Base-by-base conservation (phyloP, 805 yeast species). In the Myxozyma neglecta region DNA sequence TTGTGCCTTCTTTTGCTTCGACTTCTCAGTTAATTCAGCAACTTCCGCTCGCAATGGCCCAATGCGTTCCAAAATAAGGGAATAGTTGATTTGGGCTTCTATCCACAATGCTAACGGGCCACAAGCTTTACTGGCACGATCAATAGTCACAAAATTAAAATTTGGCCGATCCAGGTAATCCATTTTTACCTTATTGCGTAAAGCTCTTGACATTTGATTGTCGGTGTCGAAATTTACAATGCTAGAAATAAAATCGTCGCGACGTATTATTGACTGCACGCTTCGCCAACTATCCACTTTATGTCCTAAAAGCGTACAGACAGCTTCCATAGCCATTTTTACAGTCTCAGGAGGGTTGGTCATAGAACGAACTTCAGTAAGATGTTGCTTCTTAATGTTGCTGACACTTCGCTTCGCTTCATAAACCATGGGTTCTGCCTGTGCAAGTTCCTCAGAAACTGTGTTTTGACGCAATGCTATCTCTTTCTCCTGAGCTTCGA, bases 31-130 rank as follows among this genome's bases (percentile, higher is more conserved):
- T 8, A 93, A 77, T 4, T 64, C 69, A 7, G 68, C 69, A 3
- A 90, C 88, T 67, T 91, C 96, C 5, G 77, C 77, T 59, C 85
- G 77, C 68, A 93, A 73, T 0, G 98, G 98, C 0, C 84, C 88
- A 32, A 93, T 82, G 54, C 80, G 81, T 42, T 88, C 87, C 48
- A 90, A 75, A 24, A 91, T 87, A 1, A 82, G 70, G 0, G 93
- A 82, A 70, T 87, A 93, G n/a, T 80, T 77, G n/a, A 91, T 78
- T 66, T 93, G 97, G 0, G 98, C 97, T 57, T 81, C 80, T 0
- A 91, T 92, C 98, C 98, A 93, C 63, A 85, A 86, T 18, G 88
- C 70, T 40, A 93, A 76, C 0, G 98, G 98, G 0, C 97, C 98
- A 76, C 97, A 90, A 0, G 97, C 97, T 70, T 89, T 90, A 73